Base-by-base conservation (phyloP, 2,329 filamentous ascomycete genomes). In the Dryadomyces quercivorus region DNA sequence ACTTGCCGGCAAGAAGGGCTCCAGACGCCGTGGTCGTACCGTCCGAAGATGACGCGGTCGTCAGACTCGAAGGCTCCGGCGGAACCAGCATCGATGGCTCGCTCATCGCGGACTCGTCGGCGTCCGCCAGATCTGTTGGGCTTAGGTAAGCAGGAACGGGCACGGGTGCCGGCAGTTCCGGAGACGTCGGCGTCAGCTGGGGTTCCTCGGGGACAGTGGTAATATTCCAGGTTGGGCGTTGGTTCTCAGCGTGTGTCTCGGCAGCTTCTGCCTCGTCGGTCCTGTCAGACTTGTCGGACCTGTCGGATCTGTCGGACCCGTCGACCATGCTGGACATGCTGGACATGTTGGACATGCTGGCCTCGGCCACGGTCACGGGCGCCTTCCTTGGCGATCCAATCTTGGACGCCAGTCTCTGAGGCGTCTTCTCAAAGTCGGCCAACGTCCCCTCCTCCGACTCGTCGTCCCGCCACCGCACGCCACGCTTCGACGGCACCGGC, bases 391-490 rank as follows among this genome's bases (percentile, higher is more conserved):
- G 36, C 36, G 15, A 31, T 49, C 16, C 12, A 36, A 4, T 20
- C 38, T 13, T 21, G 38, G 7, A 50, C 52, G 74, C 20, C 15
- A 46, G 16, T 64, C 84, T 86, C 66, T 90, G 80, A 1, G 93
- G 92, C 2, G 92, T 96, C 70, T 89, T 88, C 64, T 92, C 88
- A 65, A 92, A 96, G 65, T 97, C 93, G 12, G 87, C 90, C 55
- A 97, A 72, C 1, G 85, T 84, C 22, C 90, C 91, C 52, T 92
- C 82, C 64, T 94, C 86, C 2, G 85, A 72, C 63, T 81, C 88
- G 62, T 97, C 93, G 63, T 95, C 90, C 56, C 88, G 84, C 93
- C 93, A 98, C 59, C 92, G 81, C 6, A 98, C 92, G 48, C 78
- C 84, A 57, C 91, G 81, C 69, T 89, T 89, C 54, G 83, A 15